Conservation (phyloP, 257 asterid species). For the Eucommia ulmoides region DNA sequence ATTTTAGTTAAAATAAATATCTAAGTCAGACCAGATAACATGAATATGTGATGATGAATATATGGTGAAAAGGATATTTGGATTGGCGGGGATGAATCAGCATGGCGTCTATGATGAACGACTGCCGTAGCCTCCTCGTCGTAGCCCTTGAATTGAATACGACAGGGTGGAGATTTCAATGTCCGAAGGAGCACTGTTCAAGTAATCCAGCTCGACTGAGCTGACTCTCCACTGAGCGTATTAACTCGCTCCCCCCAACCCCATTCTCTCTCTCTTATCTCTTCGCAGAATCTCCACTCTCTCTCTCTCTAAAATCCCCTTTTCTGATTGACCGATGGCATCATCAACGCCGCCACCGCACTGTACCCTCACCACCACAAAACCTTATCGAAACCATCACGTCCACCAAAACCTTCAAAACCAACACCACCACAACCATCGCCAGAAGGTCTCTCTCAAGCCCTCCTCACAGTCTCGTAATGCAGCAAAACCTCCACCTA, state of each 20-base stretch:
- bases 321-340: conserved; percentile 35
- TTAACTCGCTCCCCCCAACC: background rate
- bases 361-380: conserved; percentile 67
- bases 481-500: conserved; percentile 23
- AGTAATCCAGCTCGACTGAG: background rate
- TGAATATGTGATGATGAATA: no score
- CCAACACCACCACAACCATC: conserved; percentile 17
- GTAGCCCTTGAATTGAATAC: no score
- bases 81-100: no score
- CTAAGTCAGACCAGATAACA: no score
- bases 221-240: background rate
- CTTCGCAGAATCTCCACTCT: background rate
- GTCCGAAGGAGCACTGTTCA: background rate
- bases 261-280: background rate
- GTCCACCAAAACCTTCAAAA: conserved; percentile 21
- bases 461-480: conserved; percentile 18
- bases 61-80: no score
- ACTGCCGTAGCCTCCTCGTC: no score
- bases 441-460: conserved; percentile 42
- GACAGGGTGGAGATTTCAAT: background rate
- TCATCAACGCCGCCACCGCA: conserved; percentile 89
- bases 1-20: no score
- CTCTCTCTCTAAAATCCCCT: background rate
- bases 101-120: no score
- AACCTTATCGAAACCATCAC: conserved; percentile 61